Percentiles rank a stretch among this genome's conserved stretches.
Conservation (phyloP, 306 rosid genomes). For the cucumber (Cucumis sativus) region Cucumber_9930_V3 NC_026656.2:10194001-10194500, state of each 20-base stretch:
- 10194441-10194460: not conserved
- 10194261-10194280: not conserved
- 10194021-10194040: too few species aligned
- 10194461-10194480: too few species aligned
- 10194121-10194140: conserved; percentile 65
- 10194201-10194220: conserved; percentile 85
- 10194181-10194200: conserved; percentile 65
- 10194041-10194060: not conserved
- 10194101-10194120: conserved; percentile 78
- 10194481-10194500: too few species aligned
- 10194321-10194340: not conserved
- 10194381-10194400: not conserved
- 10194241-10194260: not conserved
- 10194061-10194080: too few species aligned
- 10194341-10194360: not conserved
- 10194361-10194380: not conserved
- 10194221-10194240: not conserved
- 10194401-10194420: not conserved
- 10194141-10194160: conserved; percentile 78
- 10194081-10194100: conserved; percentile 66
- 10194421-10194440: too few species aligned
- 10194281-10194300: not conserved
- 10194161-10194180: conserved; percentile 60
- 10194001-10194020: too few species aligned
- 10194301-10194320: not conserved